Evolutionary conservation across 2,329 filamentous ascomycete species (phyloP), one percentile per base, ranked within the genome.

Genomic region (Cladophialophora immunda): DNA sequence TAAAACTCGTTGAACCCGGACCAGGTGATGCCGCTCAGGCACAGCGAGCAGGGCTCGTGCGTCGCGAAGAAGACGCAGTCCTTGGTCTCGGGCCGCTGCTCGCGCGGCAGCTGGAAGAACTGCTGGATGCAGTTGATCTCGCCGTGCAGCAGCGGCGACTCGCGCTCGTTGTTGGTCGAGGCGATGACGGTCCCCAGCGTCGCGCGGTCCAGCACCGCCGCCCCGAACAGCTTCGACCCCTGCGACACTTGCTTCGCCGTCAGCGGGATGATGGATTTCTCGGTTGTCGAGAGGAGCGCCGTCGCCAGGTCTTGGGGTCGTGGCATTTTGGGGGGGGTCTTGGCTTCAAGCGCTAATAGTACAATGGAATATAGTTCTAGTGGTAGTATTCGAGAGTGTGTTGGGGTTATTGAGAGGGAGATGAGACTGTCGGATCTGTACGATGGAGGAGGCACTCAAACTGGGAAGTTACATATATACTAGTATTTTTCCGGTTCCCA

Each of bases 81-180:
- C 8, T 76, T 75, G 4, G 81, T 77, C 41, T 75, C 75, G 0
- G 82, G 81, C 0, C 83, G 79, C 71, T 38, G 74, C 66, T 2
- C 81, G 72, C 55, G 75, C 68, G 13, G 79, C 74, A 66, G 73
- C 0, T 79, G 79, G 76, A 86, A 87, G 78, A 87, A 87, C 34
- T 82, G 76, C 71, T 87, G 85, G 75, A 88, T 87, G 78, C 85
- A 87, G 75, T 87, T 85, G 75, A 87, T 86, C 70, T 88, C 86
- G 67, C 85, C 86, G 74, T 87, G 86, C 8, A 87, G 79, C 3
- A 87, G 79, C 1, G 86, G 86, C 4, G 85, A 87, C 0, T 74
- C 74, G 11, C 80, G 79, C 74, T 87, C 85, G 74, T 87, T 83
- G 78, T 88, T 88, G 54, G 84, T 87, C 9, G 85, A 80, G 5